Percentiles rank a stretch among this genome's conserved stretches.
Evolutionary conservation across 1,284 basidiomycete species (phyloP).

Genomic region (Melampsora allii-populina): DNA sequence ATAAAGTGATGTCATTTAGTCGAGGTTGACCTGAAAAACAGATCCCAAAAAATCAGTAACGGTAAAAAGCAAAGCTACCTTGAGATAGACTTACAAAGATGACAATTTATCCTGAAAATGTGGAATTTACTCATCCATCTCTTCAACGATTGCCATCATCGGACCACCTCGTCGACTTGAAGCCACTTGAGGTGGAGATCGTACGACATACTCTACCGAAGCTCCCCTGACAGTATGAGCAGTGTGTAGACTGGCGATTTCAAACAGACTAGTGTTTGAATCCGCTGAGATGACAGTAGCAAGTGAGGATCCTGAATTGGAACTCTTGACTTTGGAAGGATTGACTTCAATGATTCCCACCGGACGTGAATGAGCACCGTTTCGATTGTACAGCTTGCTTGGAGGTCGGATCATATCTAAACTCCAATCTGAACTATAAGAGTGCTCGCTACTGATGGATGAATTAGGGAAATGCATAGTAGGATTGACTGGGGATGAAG

Average conservation of each 20-base stretch:
- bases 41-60: too few species aligned
- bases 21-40: too few species aligned
- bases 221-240: slow-evolving; percentile 38
- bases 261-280: slow-evolving; percentile 30
- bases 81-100: too few species aligned
- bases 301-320: slow-evolving; percentile 21
- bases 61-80: too few species aligned
- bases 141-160: slow-evolving; percentile 3
- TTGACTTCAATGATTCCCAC: slow-evolving; percentile 10
- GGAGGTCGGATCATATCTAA: slow-evolving; percentile 1
- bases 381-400: background rate
- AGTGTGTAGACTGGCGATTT: slow-evolving; percentile 31
- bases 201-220: slow-evolving; percentile 27
- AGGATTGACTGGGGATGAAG: slow-evolving; percentile 27
- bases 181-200: slow-evolving; percentile 3
- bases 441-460: slow-evolving; percentile 1
- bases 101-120: too few species aligned
- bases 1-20: too few species aligned
- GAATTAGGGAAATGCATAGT: slow-evolving; percentile 5
- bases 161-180: background rate
- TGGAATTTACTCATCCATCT: slow-evolving; percentile 2
- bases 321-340: slow-evolving; percentile 9
- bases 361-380: background rate
- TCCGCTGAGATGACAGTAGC: slow-evolving; percentile 26
- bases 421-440: background rate